Evolutionary conservation across 306 rosid species (phyloP), one percentile per base, ranked within the genome.

Genomic region (Cicer cuneatum): DNA sequence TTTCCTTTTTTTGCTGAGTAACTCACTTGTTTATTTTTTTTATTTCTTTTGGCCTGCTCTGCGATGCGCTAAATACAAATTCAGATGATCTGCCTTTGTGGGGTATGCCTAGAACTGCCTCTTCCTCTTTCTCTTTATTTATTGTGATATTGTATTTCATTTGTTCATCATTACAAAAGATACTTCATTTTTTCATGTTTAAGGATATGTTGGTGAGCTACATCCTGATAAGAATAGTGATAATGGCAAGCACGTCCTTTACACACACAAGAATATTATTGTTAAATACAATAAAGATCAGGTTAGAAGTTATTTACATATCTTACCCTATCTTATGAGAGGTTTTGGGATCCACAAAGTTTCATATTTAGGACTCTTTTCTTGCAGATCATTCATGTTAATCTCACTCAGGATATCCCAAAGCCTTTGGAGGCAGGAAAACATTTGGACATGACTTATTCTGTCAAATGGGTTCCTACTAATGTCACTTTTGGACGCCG

Each of bases 71-170:
- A 77, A 80, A 79, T 74, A 59, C 83, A 76, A 78, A 76, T 85
- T 74, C 97, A 95, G 99, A 95, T 83, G 99, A 95, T 84, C 93
- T 95, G 58, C 99, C 99, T 77, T 78, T 95, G 80, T 92, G 98
- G 98, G 96, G 99, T 95, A 92, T 72, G 88, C 73, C 57, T 72
- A 49, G 14, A 33, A 64, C 75, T 64, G 8, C 65, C 73, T 80
- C 78, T 59, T 46, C 12, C 61, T 48, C 68, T 72, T 74, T 77
- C 29, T 61, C 33, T 53, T 72, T 60, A 56, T 60, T 68, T 60
- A 47, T 63, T 61, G 38, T 73, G 65, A 8, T 42, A 61, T 71
- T 64, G 38, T 52, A 52, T 69, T 58, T 79, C 66, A 65, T 54
- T 38, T 75, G 45, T 8, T 75, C 67, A 67, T 67, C 81, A 58